Base-by-base conservation (phyloP, 257 asterid genomes). In the Craterostigma plantagineum region DNA sequence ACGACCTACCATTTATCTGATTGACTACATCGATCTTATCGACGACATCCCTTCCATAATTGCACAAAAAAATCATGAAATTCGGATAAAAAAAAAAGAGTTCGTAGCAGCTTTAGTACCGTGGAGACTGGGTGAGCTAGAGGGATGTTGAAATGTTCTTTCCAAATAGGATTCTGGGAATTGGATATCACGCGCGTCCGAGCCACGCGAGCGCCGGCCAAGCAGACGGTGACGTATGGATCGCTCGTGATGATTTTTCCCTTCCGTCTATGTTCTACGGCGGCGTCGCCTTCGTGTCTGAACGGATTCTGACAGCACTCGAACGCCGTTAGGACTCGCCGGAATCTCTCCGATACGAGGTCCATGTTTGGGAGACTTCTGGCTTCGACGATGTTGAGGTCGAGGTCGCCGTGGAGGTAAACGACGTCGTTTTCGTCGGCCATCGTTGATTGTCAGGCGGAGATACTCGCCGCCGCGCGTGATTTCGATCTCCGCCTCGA, bases 331-430 rank as follows among this genome's bases (percentile, higher is more conserved):
- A 82, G 53, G 59, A 69, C 70, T 3, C 92, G 90, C 16, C 93
- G 82, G 58, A 87, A 34, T 34, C 77, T 77, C 43, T 79, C 93
- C 10, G 81, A 54, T 7, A 79, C 55, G 7, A 87, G 11, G 63
- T 87, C 98, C 98, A 87, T 87, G 56, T 87, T 87, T 1, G 95
- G 98, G 50, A 87, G 60, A 30, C 66, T 45, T 11, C 95, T 84
- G 7, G 95, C 98, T 50, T 87, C 93, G 13, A 82, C 49, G 42
- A 87, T 72, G 23, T 62, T 69, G 9, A 87, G 71, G 62, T 82
- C 93, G 27, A 87, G 71, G 58, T 82, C 95, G 11, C 98, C 98
- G 18, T 87, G 98, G 16, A 82, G 90, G 56, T 70, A 68, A 4
- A 63, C 47, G 0, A 30, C 12, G 2, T 63, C 40, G 33, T 50